Percentiles rank a stretch among this genome's conserved stretches.
Evolutionary conservation across 345 rosid genomes (phyloP).

Genomic region (Cardiospermum halicacabum): DNA sequence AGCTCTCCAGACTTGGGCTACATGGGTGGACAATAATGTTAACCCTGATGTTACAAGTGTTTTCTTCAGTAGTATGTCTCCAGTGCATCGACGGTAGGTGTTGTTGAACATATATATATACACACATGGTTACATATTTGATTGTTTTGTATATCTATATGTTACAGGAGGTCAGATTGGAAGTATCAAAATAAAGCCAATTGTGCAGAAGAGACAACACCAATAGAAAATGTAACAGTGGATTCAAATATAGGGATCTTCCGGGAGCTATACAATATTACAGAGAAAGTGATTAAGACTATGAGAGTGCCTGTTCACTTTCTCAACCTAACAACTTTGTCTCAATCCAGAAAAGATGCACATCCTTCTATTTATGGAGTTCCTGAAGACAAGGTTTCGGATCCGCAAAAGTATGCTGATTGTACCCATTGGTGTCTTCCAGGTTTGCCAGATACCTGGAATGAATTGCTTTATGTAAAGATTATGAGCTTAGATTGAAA

Average conservation of each 20-base stretch:
- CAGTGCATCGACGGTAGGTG: constrained; percentile 80
- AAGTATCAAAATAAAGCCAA: constrained; percentile 65
- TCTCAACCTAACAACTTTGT: constrained; percentile 64
- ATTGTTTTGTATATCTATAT: neutral
- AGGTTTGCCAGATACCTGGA: constrained; percentile 91
- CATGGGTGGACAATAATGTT: constrained; percentile 59
- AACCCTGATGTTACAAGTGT: constrained; percentile 66
- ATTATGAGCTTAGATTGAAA: too few species aligned
- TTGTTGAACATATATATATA: too few species aligned
- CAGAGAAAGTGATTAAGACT: constrained; percentile 42
- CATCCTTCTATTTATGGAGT: constrained; percentile 77
- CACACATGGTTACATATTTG: too few species aligned
- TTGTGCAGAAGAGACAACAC: constrained; percentile 70
- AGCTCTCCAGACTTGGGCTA: constrained; percentile 56
- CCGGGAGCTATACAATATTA: constrained; percentile 43
- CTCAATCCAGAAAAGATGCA: constrained; percentile 84
- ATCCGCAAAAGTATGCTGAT: constrained; percentile 74
- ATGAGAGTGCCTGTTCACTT: constrained; percentile 58
- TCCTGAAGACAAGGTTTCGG: constrained; percentile 69
- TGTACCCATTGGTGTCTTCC: constrained; percentile 99
- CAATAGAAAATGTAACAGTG: constrained; percentile 49
- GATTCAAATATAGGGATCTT: constrained; percentile 66
- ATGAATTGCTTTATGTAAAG: constrained; percentile 39
- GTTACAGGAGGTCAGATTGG: constrained; percentile 82
- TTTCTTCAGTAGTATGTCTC: constrained; percentile 94